Evolutionary conservation across 306 rosid genomes (phyloP).

Genomic region (Vigna hirtella): DNA sequence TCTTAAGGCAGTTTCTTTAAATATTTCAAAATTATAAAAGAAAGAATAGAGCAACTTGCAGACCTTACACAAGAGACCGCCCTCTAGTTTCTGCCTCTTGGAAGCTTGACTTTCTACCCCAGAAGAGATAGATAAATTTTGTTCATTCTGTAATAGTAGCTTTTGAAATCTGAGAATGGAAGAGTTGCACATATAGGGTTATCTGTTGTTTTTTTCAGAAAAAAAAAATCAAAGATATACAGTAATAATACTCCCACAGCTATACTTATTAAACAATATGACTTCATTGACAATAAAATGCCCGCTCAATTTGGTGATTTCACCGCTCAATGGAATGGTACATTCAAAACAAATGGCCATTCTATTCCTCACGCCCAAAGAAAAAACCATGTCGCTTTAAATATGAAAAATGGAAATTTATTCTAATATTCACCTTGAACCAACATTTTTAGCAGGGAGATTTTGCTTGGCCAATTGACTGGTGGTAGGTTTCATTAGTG

Average conservation of each 20-base stretch:
- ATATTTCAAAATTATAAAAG: slow-evolving; percentile 29
- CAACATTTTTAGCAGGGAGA: slow-evolving; percentile 47
- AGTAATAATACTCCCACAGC: slow-evolving; percentile 16
- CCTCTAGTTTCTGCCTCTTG: slow-evolving; percentile 92
- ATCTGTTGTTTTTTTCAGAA: slow-evolving; percentile 10
- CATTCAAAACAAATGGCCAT: slow-evolving; percentile 27
- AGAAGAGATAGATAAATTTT: slow-evolving; percentile 59
- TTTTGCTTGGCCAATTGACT: slow-evolving; percentile 88
- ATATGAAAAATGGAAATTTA: neutral
- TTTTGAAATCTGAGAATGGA: slow-evolving; percentile 67
- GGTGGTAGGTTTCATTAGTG: slow-evolving; percentile 88
- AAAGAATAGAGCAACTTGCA: slow-evolving; percentile 38
- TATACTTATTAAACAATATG: slow-evolving; percentile 16
- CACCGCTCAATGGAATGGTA: slow-evolving; percentile 24
- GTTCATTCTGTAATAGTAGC: slow-evolving; percentile 60
- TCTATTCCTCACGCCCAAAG: slow-evolving; percentile 1
- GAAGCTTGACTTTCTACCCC: slow-evolving; percentile 85
- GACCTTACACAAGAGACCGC: slow-evolving; percentile 86
- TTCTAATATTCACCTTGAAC: slow-evolving; percentile 67
- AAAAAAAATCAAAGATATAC: slow-evolving; percentile 12
- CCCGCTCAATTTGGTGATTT: neutral
- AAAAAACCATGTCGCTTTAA: neutral
- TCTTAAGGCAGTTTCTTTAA: slow-evolving; percentile 28
- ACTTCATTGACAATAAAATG: slow-evolving; percentile 30
- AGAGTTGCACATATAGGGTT: slow-evolving; percentile 32